Percentiles rank a stretch among this genome's conserved stretches.
Conservation (phyloP, 305 asterid genomes). For the Fraxinus dipetala region DNA sequence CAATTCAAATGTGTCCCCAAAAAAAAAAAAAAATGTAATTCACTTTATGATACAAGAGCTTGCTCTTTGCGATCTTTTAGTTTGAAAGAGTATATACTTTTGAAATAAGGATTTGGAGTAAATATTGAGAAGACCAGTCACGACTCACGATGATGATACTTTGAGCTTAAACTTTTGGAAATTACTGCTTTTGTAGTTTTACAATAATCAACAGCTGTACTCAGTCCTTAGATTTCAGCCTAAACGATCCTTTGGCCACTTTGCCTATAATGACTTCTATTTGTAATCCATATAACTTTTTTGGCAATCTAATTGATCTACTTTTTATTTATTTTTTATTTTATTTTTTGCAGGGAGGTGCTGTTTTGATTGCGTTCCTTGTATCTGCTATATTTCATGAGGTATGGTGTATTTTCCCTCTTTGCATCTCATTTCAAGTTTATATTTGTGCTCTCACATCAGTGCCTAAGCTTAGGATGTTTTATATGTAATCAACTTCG, state of each 20-base stretch:
- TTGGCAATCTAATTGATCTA: constrained; percentile 5
- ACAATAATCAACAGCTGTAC: neutral
- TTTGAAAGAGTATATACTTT: neutral
- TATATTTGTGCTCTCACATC: constrained; percentile 18
- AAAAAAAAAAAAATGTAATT: neutral
- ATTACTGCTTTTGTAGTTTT: neutral
- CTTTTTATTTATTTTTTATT: neutral
- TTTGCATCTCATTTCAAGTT: neutral
- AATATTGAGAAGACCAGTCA: constrained; percentile 14
- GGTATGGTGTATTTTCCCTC: constrained; percentile 38
- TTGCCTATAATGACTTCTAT: neutral
- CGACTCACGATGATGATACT: neutral
- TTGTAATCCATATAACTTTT: neutral
- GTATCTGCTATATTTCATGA: constrained; percentile 94
- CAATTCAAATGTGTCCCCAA: neutral
- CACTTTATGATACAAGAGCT: neutral
- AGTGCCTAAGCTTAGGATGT: constrained; percentile 6
- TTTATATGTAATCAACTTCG: constrained; percentile 12
- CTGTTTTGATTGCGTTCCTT: constrained; percentile 72
- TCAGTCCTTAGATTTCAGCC: constrained; percentile 10
- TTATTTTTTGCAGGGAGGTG: constrained; percentile 55
- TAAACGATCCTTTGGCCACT: constrained; percentile 1
- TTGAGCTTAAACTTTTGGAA: constrained; percentile 6
- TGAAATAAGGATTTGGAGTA: neutral
- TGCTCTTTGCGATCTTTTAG: constrained; percentile 5